Conservation (phyloP, 805 yeast species). For the Saccharomycopsis schoenii region DNA sequence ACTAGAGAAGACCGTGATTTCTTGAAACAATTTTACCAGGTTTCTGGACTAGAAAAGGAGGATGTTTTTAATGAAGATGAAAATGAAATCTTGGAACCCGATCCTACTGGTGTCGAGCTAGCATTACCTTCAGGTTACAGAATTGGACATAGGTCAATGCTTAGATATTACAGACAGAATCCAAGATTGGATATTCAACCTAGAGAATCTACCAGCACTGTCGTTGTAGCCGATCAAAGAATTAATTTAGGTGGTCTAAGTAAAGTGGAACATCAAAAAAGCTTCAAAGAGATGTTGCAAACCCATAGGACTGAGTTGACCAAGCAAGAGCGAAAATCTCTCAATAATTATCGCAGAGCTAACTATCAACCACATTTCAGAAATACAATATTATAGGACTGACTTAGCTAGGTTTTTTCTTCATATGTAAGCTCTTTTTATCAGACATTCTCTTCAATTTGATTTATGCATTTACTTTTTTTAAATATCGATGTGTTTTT, state of each 20-base stretch:
- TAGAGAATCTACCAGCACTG: slow-evolving; percentile 40
- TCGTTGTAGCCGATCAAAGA: slow-evolving; percentile 65
- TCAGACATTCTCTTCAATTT: too few species aligned
- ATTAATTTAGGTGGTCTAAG: slow-evolving; percentile 20
- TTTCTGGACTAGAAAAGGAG: slow-evolving; percentile 25
- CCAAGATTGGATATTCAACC: slow-evolving; percentile 43
- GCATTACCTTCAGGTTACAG: slow-evolving; percentile 69
- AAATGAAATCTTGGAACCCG: slow-evolving; percentile 25
- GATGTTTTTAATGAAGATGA: slow-evolving; percentile 25
- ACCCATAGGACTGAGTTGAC: slow-evolving; percentile 43
- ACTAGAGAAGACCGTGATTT: slow-evolving; percentile 64
- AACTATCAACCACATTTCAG: slow-evolving; percentile 72
- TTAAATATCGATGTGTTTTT: too few species aligned
- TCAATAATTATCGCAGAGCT: slow-evolving; percentile 41
- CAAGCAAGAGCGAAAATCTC: slow-evolving; percentile 36
- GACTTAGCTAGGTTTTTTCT: slow-evolving; percentile 26
- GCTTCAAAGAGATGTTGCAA: slow-evolving; percentile 49
- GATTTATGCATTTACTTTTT: too few species aligned
- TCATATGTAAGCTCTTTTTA: background rate
- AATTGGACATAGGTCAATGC: slow-evolving; percentile 73
- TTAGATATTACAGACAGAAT: slow-evolving; percentile 60
- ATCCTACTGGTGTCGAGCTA: slow-evolving; percentile 49
- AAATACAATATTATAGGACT: slow-evolving; percentile 31
- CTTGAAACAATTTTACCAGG: slow-evolving; percentile 72
- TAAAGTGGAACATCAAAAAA: slow-evolving; percentile 28